phyloP scores from a whole-genome alignment of 1,284 basidiomycete genomes.

The Boletus calvinii region DNA sequence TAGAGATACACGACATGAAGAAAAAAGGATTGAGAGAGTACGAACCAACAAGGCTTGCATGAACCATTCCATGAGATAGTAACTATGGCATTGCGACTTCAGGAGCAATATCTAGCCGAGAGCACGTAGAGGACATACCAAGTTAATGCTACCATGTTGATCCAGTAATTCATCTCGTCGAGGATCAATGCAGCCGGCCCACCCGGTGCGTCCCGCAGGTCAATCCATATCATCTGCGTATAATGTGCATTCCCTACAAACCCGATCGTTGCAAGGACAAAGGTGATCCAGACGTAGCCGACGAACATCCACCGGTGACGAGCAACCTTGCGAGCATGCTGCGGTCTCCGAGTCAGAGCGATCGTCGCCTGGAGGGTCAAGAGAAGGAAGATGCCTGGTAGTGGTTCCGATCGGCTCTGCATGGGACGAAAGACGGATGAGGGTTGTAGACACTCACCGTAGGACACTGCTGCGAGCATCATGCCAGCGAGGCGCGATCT shows the following conservation, averaged over 20 bases:
- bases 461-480: constrained; percentile 17
- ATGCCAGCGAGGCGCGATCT: constrained; percentile 28
- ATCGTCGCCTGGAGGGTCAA: constrained; percentile 18
- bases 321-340: neutral
- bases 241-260: constrained; percentile 30
- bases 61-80: constrained; percentile 28
- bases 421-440: neutral
- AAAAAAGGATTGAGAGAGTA: neutral
- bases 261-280: constrained; percentile 28
- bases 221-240: constrained; percentile 36
- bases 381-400: constrained; percentile 19
- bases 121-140: constrained; percentile 15
- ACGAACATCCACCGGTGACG: constrained; percentile 9
- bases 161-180: constrained; percentile 23
- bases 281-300: constrained; percentile 27
- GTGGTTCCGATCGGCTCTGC: neutral
- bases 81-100: constrained; percentile 9
- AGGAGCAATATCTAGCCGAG: neutral
- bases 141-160: constrained; percentile 26
- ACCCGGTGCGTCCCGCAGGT: constrained; percentile 23
- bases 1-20: neutral
- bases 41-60: constrained; percentile 25
- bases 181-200: constrained; percentile 26
- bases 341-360: constrained; percentile 6
- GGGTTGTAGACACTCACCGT: constrained; percentile 7